Evolutionary conservation across 805 yeast species (phyloP), one percentile per base, ranked within the genome.

Genomic region (Lachancea sp.): DNA sequence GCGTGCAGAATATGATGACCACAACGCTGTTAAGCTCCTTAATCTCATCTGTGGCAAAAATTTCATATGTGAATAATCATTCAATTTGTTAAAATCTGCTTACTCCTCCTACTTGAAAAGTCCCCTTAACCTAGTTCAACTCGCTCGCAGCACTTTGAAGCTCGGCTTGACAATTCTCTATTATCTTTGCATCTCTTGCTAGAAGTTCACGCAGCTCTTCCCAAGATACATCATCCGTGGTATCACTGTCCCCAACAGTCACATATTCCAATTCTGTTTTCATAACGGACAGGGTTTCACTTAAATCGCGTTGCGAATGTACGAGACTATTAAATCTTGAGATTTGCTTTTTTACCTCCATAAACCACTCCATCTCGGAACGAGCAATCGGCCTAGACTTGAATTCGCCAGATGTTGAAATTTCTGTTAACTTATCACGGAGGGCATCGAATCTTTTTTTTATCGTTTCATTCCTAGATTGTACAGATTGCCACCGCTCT

Each of bases 321-420:
- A 64, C 63, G 24, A 55, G 52, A 8, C 48, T 47, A 46, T 66
- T 66, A 50, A 66, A 63, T 9, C 47, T 43, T 3, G 51, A 23
- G 0, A 61, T 61, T 19, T 60, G 60, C 9, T 45, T 49, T 32
- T 58, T 61, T 7, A 75, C 56, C 48, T 72, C 77, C 23, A 54
- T 60, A 41, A 70, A 63, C 77, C 78, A 75, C 19, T 47, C 55
- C 38, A 58, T 56, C 50, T 75, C 80, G 8, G 64, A 54, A 3
- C 55, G 55, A 36, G 68, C 63, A 23, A 74, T 48, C 0, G 69
- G 63, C 12, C 56, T 38, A 5, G 63, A 57, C 30, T 38, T 44
- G 6, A 49, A 38, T 25, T 45, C 41, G 2, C 42, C 32, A 7
- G 46, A 43, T 22, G 34, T 36, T 23, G 46, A 51, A 25, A 55